Evolutionary conservation across 1,284 basidiomycete genomes (phyloP).

Genomic region (Heterobasidion occidentale): DNA sequence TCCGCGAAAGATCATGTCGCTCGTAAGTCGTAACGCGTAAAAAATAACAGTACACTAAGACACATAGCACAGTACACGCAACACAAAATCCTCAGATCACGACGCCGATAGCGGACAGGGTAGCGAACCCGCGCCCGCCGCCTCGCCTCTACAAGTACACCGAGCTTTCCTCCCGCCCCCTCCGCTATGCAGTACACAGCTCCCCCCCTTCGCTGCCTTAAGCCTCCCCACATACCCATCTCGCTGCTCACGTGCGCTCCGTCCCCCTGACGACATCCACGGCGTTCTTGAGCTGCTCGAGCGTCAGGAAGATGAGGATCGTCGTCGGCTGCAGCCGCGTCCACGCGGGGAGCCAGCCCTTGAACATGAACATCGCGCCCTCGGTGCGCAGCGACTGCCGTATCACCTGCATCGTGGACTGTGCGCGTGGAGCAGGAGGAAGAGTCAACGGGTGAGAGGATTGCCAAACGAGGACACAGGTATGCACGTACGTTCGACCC

Average conservation of each 20-base stretch:
- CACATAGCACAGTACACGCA: too few species aligned
- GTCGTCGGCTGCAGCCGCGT: constrained; percentile 80
- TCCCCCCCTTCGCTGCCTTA: too few species aligned
- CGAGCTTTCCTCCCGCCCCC: too few species aligned
- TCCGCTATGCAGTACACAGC: too few species aligned
- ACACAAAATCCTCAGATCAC: too few species aligned
- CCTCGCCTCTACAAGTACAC: too few species aligned
- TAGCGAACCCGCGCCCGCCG: too few species aligned
- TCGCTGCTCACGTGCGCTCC: background rate
- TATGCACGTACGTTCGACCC: constrained; percentile 55
- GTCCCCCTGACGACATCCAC: constrained; percentile 39
- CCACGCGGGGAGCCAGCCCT: constrained; percentile 86
- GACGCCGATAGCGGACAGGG: too few species aligned
- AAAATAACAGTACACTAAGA: too few species aligned
- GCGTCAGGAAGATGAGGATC: constrained; percentile 76
- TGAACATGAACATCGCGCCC: constrained; percentile 89
- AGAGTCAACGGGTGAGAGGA: background rate
- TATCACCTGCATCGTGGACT: constrained; percentile 72
- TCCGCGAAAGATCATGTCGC: too few species aligned
- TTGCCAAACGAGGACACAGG: background rate
- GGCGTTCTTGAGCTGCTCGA: constrained; percentile 68
- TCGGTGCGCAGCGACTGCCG: constrained; percentile 66
- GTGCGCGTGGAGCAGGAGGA: background rate
- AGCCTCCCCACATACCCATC: too few species aligned
- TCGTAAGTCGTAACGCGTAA: too few species aligned